Percentiles rank a stretch among this genome's conserved stretches.
Conservation (phyloP, 2,329 filamentous ascomycete genomes). For the Pleurostoma richardsiae region DNA sequence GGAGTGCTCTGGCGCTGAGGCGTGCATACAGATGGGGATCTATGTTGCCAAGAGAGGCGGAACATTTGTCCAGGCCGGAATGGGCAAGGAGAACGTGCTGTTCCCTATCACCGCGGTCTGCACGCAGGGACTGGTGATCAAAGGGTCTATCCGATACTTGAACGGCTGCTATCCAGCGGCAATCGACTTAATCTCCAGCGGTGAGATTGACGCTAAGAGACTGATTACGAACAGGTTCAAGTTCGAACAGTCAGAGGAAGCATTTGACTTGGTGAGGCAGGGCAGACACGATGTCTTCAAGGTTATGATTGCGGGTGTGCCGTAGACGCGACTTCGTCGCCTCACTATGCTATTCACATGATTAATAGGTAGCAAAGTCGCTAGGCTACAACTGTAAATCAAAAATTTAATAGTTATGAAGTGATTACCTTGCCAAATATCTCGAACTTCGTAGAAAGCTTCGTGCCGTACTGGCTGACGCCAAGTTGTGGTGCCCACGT, state of each 20-base stretch:
- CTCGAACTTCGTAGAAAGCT: too few species aligned
- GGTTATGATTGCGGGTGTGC: neutral
- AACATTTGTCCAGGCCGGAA: constrained; percentile 53
- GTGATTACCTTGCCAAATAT: too few species aligned
- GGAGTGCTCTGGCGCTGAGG: constrained; percentile 36
- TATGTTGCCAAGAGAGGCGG: constrained; percentile 45
- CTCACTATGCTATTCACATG: too few species aligned
- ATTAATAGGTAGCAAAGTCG: too few species aligned
- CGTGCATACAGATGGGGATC: constrained; percentile 48
- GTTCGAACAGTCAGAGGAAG: constrained; percentile 36
- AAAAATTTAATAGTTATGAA: neutral
- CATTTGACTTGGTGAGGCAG: constrained; percentile 37
- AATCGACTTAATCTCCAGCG: constrained; percentile 32
- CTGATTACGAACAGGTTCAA: constrained; percentile 12
- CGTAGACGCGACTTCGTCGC: neutral
- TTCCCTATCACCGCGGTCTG: constrained; percentile 38
- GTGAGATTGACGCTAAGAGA: constrained; percentile 23
- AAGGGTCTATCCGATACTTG: constrained; percentile 37
- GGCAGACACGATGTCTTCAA: neutral
- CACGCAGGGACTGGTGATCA: constrained; percentile 33
- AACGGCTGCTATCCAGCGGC: constrained; percentile 34
- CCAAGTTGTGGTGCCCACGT: too few species aligned
- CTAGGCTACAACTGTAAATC: too few species aligned
- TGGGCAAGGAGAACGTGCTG: constrained; percentile 47
- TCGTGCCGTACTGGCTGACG: too few species aligned